Percentiles rank a stretch among this genome's conserved stretches.
These are phyloP conservation scores for Xylariomycetidae sp. DNA, from an alignment of 2,329 filamentous ascomycete genomes.

Conservation along the genomic window DNA sequence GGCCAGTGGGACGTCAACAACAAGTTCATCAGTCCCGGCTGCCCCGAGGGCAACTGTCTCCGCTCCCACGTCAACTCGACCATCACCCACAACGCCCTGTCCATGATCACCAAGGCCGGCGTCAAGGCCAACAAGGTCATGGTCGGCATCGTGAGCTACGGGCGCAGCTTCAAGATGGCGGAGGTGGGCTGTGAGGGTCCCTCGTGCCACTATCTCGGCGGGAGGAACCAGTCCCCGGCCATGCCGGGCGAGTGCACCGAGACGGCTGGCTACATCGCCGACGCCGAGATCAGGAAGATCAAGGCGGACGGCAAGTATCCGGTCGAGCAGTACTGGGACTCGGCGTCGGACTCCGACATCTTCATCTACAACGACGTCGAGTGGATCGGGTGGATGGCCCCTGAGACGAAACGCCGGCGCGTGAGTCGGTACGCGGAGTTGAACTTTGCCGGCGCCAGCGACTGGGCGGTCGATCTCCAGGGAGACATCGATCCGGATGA, in stretches of 20 bases:
- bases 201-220: conserved; percentile 29
- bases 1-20: conserved; percentile 25
- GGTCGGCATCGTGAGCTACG: conserved; percentile 31
- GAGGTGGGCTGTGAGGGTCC: conserved; percentile 23
- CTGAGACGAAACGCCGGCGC: conserved; percentile 16
- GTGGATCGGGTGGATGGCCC: conserved; percentile 16
- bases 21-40: conserved; percentile 19
- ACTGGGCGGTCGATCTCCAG: conserved; percentile 35
- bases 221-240: conserved; percentile 19
- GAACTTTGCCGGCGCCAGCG: conserved; percentile 27
- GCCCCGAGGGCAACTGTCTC: conserved; percentile 24
- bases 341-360: conserved; percentile 12
- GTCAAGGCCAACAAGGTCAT: conserved; percentile 27
- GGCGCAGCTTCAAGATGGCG: conserved; percentile 29
- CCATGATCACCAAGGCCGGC: conserved; percentile 37
- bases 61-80: conserved; percentile 33
- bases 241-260: conserved; percentile 29
- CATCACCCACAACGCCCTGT: conserved; percentile 26
- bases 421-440: conserved; percentile 12
- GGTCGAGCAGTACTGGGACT: conserved; percentile 8
- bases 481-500: too few relatives aligned
- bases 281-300: conserved; percentile 34
- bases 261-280: conserved; percentile 32
- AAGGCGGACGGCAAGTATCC: conserved; percentile 8
- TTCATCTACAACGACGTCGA: conserved; percentile 16